Conservation (phyloP, 2,329 filamentous ascomycete genomes). For the Colletotrichum lentis region DNA sequence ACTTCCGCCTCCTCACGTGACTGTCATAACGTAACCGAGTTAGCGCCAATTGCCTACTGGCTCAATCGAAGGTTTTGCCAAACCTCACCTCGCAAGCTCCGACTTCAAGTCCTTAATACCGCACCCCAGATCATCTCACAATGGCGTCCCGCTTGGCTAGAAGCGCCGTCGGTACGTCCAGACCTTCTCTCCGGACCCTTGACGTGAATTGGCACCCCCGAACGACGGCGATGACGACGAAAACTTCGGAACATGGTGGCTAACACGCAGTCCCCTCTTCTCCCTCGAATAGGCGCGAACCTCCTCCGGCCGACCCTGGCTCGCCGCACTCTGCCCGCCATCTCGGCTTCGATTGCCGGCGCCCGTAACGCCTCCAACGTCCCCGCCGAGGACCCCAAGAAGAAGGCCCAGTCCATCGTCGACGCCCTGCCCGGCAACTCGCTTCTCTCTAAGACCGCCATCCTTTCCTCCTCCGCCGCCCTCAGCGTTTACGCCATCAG, state of each 20-base stretch:
- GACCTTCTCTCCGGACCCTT: slow-evolving; percentile 38
- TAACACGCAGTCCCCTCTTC: slow-evolving; percentile 42
- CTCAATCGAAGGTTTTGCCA: slow-evolving; percentile 58
- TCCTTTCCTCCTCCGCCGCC: slow-evolving; percentile 91
- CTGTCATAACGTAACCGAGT: slow-evolving; percentile 48
- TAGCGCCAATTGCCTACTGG: slow-evolving; percentile 41
- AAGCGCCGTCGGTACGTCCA: slow-evolving; percentile 87
- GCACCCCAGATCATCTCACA: slow-evolving; percentile 70
- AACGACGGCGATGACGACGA: slow-evolving; percentile 11
- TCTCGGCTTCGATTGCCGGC: slow-evolving; percentile 73
- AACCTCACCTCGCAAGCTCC: slow-evolving; percentile 56
- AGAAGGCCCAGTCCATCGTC: slow-evolving; percentile 95
- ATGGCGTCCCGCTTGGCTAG: slow-evolving; percentile 99
- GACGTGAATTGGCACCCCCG: slow-evolving; percentile 48
- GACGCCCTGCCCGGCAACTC: slow-evolving; percentile 92
- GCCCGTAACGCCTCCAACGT: slow-evolving; percentile 77
- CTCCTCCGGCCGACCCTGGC: slow-evolving; percentile 85
- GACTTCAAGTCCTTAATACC: slow-evolving; percentile 54
- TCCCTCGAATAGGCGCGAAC: slow-evolving; percentile 73
- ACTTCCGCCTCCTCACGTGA: slow-evolving; percentile 48
- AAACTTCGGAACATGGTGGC: slow-evolving; percentile 23
- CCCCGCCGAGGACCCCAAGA: slow-evolving; percentile 88
- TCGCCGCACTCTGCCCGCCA: slow-evolving; percentile 76
- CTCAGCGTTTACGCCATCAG: slow-evolving; percentile 93
- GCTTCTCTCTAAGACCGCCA: slow-evolving; percentile 93